Evolutionary conservation across 768 basidiomycete genomes (phyloP).

Genomic region (Tubosaeta brunneosetosa): DNA sequence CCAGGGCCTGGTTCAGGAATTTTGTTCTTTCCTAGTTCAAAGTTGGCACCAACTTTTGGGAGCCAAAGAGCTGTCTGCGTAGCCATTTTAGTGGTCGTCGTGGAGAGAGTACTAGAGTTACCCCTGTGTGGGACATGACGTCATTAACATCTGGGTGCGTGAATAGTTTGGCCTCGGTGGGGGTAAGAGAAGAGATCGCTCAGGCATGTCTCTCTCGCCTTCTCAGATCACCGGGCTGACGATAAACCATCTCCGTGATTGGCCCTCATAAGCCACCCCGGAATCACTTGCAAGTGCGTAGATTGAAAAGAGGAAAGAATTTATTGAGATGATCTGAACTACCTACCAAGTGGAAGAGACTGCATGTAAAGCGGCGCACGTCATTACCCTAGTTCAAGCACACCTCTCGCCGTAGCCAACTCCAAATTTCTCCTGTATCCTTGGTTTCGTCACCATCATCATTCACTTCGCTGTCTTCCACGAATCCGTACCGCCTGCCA

Average conservation of each 20-base stretch:
- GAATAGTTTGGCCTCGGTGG: too few species aligned
- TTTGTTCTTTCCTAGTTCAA: slow-evolving; percentile 6
- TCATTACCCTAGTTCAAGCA: neutral
- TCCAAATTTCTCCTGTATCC: slow-evolving; percentile 23
- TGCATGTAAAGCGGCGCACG: neutral
- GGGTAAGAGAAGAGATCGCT: too few species aligned
- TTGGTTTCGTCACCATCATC: neutral
- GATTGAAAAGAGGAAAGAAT: neutral
- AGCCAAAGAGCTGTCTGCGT: slow-evolving; percentile 18
- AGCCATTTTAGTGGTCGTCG: neutral
- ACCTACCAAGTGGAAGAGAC: neutral
- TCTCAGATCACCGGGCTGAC: too few species aligned
- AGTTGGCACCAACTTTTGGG: slow-evolving; percentile 6
- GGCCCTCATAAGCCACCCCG: too few species aligned
- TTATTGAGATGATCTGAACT: too few species aligned
- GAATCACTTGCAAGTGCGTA: too few species aligned
- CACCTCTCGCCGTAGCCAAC: slow-evolving; percentile 21
- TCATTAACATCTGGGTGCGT: too few species aligned
- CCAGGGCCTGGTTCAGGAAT: slow-evolving; percentile 37
- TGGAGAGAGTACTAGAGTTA: neutral
- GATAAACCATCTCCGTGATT: too few species aligned
- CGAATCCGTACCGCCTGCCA: slow-evolving; percentile 38
- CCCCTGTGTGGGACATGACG: neutral
- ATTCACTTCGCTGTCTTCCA: slow-evolving; percentile 24
- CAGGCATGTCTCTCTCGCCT: too few species aligned